These are phyloP conservation scores for Ceratocystis huliohia DNA, from an alignment of 2,329 filamentous ascomycete genomes.

Conservation along the genomic window DNA sequence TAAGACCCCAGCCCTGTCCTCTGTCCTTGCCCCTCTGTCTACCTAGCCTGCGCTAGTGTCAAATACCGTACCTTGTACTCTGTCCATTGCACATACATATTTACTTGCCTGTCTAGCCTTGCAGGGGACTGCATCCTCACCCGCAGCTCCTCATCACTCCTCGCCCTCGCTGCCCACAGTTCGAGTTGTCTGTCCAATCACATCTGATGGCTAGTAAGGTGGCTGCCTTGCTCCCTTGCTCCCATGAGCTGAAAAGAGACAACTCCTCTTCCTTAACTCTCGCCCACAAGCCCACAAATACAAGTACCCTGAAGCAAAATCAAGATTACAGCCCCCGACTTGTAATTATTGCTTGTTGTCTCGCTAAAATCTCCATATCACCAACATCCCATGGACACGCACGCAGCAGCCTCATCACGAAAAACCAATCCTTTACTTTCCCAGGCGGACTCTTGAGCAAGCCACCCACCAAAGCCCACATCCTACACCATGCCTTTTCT, in stretches of 20 bases:
- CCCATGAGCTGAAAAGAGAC: conserved; percentile 2
- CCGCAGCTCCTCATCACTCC: conserved; percentile 3
- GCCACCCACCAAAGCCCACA: not conserved
- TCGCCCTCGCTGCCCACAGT: not conserved
- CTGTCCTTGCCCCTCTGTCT: too few relatives aligned
- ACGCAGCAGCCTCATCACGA: not conserved
- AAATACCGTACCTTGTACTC: not conserved
- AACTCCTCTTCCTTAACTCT: not conserved
- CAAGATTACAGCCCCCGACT: not conserved
- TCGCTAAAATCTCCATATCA: not conserved
- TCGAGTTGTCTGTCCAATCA: not conserved
- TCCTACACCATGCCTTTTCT: not conserved
- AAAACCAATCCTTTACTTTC: not conserved
- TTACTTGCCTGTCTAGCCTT: too few relatives aligned
- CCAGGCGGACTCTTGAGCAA: not conserved
- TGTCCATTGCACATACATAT: not conserved
- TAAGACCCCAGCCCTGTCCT: too few relatives aligned
- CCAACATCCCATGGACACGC: too few relatives aligned
- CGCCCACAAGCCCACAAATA: not conserved
- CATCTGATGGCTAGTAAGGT: not conserved
- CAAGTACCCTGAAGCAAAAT: not conserved
- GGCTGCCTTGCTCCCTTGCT: not conserved
- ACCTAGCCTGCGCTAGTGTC: not conserved
- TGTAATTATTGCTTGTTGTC: not conserved
- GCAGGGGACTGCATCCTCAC: conserved; percentile 6